Evolutionary conservation across 2,329 filamentous ascomycete species (phyloP), one percentile per base, ranked within the genome.

Genomic region (Emericellopsis atlantica): DNA sequence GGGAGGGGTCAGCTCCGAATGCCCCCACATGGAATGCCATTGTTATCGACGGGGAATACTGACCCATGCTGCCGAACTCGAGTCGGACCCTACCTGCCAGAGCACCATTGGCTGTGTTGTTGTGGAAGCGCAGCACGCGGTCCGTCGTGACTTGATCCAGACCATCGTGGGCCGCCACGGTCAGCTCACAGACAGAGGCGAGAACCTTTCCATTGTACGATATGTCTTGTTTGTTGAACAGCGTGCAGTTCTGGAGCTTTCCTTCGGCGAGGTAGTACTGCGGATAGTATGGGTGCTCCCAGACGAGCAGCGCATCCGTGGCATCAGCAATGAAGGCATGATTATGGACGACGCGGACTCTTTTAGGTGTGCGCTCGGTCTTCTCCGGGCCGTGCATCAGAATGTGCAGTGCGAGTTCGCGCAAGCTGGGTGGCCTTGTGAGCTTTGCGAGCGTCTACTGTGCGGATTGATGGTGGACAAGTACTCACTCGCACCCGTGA

Each of bases 231-330:
- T 48, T 51, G 36, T 61, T 56, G 5, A 36, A 45, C 26, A 50
- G 40, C 5, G 47, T 50, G 39, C 53, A 55, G n/a, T 56, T 49
- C 9, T 43, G 50, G 5, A 64, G 43, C 32, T 54, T 56, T 1
- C 44, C 35, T 1, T 40, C 37, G 0, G 63, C 62, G 4, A 70
- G 49, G 41, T 68, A 69, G 43, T 61, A 64, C 22, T 70, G 59
- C 2, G 68, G 69, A 48, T 70, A 74, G 41, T 54, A 62, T 1
- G 62, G 57, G 44, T 74, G 67, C 48, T 68, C 65, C 65, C 65
- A 68, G 8, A 67, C 57, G 42, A 57, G 59, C 14, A 55, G 40
- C 3, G 60, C 62, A 18, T 52, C 44, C 1, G 53, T 56, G 0
- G 63, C 63, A 43, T 67, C 64, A 14, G 61, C 54, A 21, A 63